phyloP scores from a whole-genome alignment of 176 grass and related monocot genomes.

The Bromus sterilis region DNA sequence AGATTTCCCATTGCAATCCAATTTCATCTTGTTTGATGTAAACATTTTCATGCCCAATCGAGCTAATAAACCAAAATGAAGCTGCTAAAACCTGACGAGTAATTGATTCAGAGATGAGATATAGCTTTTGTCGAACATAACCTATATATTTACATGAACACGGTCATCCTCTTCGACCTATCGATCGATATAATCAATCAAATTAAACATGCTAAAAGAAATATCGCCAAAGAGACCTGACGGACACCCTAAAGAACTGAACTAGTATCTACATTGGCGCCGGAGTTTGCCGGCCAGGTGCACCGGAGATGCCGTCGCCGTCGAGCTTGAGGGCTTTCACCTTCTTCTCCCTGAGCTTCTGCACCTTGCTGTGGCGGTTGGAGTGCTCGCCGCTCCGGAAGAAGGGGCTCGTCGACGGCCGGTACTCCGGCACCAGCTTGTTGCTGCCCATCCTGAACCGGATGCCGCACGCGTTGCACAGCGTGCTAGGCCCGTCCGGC shows the following conservation, averaged over 20 bases:
- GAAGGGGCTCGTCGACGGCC: constrained; percentile 39
- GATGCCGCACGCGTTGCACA: constrained; percentile 68
- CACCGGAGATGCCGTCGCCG: not conserved
- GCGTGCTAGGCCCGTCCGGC: constrained; percentile 25
- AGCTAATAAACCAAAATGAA: not conserved
- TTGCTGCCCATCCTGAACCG: constrained; percentile 3
- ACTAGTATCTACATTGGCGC: not conserved
- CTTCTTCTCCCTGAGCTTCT: constrained; percentile 23
- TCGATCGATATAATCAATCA: not conserved
- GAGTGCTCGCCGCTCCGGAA: constrained; percentile 28
- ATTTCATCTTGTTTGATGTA: not conserved
- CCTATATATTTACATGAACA: not conserved
- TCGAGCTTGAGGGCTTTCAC: not conserved
- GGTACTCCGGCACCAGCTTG: constrained; percentile 34
- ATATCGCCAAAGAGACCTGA: not conserved
- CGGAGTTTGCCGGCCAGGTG: not conserved
- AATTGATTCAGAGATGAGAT: not conserved
- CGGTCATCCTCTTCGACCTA: not conserved
- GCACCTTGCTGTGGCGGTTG: constrained; percentile 40
- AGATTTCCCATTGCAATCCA: not conserved
- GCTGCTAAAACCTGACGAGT: not conserved
- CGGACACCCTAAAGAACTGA: not conserved
- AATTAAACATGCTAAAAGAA: not conserved
- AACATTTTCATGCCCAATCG: not conserved
- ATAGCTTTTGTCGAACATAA: not conserved